Percentiles rank a stretch among this genome's conserved stretches.
Conservation (phyloP, 495 filamentous ascomycete genomes). For the Pseudotulostoma volvatum region DNA sequence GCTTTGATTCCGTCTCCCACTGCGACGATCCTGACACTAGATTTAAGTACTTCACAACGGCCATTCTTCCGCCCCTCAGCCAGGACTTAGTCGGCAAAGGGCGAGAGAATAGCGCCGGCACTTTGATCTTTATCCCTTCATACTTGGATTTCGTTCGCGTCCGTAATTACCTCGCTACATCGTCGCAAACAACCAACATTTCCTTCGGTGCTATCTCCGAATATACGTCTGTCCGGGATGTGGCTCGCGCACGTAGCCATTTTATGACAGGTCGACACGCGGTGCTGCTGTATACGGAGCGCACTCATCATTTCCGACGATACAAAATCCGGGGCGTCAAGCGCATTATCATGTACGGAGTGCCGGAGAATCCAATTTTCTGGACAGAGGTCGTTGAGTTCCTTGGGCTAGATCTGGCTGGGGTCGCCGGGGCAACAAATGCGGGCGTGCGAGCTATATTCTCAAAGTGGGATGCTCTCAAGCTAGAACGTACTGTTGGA, state of each 20-base stretch:
- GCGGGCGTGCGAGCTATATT: conserved; percentile 54
- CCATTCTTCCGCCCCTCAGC: conserved; percentile 56
- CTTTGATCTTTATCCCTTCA: conserved; percentile 73
- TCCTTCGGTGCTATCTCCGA: conserved; percentile 80
- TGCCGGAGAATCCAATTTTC: conserved; percentile 79
- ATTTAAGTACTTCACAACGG: conserved; percentile 80
- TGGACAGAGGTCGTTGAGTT: conserved; percentile 76
- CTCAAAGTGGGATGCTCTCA: conserved; percentile 74
- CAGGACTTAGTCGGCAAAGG: conserved; percentile 33
- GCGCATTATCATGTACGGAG: conserved; percentile 64
- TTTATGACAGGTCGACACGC: conserved; percentile 70
- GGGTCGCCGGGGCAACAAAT: conserved; percentile 17
- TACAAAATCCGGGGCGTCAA: conserved; percentile 66
- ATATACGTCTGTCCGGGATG: conserved; percentile 59
- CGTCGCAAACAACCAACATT: conserved; percentile 44
- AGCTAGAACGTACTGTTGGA: conserved; percentile 79
- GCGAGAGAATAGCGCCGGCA: conserved; percentile 31
- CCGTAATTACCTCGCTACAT: conserved; percentile 77
- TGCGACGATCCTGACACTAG: conserved; percentile 66
- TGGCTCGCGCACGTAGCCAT: conserved; percentile 69
- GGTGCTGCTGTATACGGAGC: conserved; percentile 77
- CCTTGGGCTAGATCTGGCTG: conserved; percentile 32
- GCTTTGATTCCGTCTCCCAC: conserved; percentile 56
- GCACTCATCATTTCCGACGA: conserved; percentile 84
- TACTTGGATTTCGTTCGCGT: conserved; percentile 90